These are phyloP conservation scores for Isabelozyma pseudorhagii DNA, from an alignment of 805 yeast species.

Conservation along the genomic window DNA sequence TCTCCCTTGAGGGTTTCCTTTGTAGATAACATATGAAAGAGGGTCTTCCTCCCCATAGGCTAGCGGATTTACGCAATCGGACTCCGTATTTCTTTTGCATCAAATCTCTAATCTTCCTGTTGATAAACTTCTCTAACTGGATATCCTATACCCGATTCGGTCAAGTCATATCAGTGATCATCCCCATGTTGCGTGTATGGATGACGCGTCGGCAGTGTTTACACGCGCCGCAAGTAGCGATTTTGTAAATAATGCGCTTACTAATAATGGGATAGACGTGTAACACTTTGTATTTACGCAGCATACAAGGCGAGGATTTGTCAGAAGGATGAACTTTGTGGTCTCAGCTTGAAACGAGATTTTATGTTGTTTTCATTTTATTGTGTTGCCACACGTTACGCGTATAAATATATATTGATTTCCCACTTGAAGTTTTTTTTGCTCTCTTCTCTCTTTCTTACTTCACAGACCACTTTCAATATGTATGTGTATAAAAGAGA, in stretches of 20 bases:
- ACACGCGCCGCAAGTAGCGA: neutral
- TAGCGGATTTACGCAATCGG: neutral
- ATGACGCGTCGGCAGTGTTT: neutral
- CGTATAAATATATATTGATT: conserved; percentile 4
- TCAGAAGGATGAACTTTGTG: neutral
- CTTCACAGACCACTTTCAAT: neutral
- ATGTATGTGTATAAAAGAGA: conserved; percentile 91
- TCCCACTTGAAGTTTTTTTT: neutral
- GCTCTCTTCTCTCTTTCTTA: neutral
- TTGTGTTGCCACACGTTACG: conserved; percentile 1
- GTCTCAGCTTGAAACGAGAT: neutral
- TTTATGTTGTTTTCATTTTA: neutral
- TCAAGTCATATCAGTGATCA: neutral
- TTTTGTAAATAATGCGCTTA: neutral
- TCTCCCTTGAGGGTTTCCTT: too few relatives aligned
- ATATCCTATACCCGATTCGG: neutral
- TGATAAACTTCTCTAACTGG: neutral
- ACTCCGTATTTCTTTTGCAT: neutral
- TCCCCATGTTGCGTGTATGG: neutral
- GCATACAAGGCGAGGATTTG: neutral
- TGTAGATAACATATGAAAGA: neutral
- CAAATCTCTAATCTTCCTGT: neutral
- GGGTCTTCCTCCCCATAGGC: neutral
- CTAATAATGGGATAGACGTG: neutral
- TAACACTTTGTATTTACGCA: neutral